These are phyloP conservation scores for Petunia axillaris DNA, from an alignment of 257 asterid species.

Conservation along the genomic window DNA sequence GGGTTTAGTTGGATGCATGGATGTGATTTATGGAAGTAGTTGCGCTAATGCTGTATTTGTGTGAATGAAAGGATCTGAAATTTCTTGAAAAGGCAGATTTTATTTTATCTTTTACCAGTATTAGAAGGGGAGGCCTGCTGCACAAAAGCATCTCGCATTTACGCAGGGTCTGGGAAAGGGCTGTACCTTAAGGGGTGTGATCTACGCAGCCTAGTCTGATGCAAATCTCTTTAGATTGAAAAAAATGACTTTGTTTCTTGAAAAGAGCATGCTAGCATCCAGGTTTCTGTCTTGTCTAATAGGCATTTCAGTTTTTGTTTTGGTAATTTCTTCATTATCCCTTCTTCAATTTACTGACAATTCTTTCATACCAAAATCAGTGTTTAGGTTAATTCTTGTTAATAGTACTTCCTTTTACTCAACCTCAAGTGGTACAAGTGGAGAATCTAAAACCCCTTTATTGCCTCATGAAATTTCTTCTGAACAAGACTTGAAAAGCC, in stretches of 20 bases:
- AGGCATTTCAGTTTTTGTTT: conserved; percentile 51
- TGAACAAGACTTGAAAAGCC: background rate
- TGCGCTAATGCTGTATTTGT: background rate
- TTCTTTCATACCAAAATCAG: conserved; percentile 42
- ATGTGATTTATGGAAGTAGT: background rate
- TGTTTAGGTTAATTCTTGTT: conserved; percentile 40
- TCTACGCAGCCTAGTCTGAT: no score
- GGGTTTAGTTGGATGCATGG: background rate
- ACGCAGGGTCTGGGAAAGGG: no score
- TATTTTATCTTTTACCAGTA: background rate
- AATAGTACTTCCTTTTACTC: conserved; percentile 38
- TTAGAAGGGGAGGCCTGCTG: background rate
- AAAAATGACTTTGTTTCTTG: conserved; percentile 49
- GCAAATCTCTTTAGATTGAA: background rate
- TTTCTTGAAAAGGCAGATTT: background rate
- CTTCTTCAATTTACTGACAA: conserved; percentile 46
- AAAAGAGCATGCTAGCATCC: conserved; percentile 55
- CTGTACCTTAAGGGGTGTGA: no score
- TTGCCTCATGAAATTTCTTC: conserved; percentile 19
- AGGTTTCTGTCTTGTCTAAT: conserved; percentile 64
- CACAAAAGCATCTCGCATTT: no score
- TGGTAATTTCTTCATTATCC: conserved; percentile 55
- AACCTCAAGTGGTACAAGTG: conserved; percentile 14
- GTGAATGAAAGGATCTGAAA: background rate
- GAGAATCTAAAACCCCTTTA: conserved; percentile 25